Percentiles rank a stretch among this genome's conserved stretches.
phyloP scores from a whole-genome alignment of 2,329 filamentous ascomycete species.

The Elsinoe fawcettii region DNA sequence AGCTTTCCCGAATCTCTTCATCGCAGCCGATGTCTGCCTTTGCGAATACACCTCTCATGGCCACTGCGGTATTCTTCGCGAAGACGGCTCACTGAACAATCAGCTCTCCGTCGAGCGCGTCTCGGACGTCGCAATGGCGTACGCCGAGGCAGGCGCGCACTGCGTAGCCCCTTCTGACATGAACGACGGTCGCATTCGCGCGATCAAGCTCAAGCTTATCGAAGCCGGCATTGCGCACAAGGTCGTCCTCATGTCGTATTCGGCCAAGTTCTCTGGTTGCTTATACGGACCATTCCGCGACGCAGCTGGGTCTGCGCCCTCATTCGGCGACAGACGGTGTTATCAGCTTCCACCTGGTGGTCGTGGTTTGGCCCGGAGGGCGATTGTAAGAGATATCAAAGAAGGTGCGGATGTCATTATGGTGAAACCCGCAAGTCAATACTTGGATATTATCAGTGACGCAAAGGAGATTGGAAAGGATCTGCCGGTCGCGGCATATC shows the following conservation, averaged over 20 bases:
- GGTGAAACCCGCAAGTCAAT: slow-evolving; percentile 95
- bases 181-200: slow-evolving; percentile 95
- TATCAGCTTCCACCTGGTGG: slow-evolving; percentile 94
- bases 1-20: slow-evolving; percentile 82
- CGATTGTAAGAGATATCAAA: slow-evolving; percentile 79
- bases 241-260: slow-evolving; percentile 93
- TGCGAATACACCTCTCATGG: slow-evolving; percentile 99
- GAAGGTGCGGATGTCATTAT: slow-evolving; percentile 98
- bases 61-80: slow-evolving; percentile 90
- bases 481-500: slow-evolving; percentile 88
- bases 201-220: slow-evolving; percentile 96
- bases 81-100: slow-evolving; percentile 91
- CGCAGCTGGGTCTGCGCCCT: slow-evolving; percentile 81
- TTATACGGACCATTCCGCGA: slow-evolving; percentile 96
- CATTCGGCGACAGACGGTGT: slow-evolving; percentile 90
- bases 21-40: slow-evolving; percentile 87
- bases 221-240: slow-evolving; percentile 89
- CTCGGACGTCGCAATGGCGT: slow-evolving; percentile 93
- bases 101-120: slow-evolving; percentile 87
- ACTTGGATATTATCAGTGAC: slow-evolving; percentile 94
- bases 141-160: slow-evolving; percentile 90
- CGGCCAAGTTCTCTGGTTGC: slow-evolving; percentile 94
- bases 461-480: slow-evolving; percentile 90
- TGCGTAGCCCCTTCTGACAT: slow-evolving; percentile 97
- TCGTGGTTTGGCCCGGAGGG: slow-evolving; percentile 80